Evolutionary conservation across 495 filamentous ascomycete genomes (phyloP), one percentile per base, ranked within the genome.

Genomic region (Penicillium coprophilum): DNA sequence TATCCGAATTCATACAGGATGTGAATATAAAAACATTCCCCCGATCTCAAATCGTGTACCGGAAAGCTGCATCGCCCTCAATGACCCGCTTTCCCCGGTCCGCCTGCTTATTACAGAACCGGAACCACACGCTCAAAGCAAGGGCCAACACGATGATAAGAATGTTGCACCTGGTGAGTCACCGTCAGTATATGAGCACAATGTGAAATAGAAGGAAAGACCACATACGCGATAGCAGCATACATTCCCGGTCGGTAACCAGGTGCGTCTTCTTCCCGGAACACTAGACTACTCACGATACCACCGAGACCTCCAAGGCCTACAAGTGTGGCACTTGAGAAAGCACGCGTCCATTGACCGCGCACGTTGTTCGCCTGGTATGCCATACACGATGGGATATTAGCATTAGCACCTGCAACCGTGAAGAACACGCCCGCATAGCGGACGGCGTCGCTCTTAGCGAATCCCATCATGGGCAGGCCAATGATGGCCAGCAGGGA

Each of bases 361-460:
- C 82, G 82, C 61, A 87, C 77, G 56, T 87, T 87, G 65, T 86
- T 87, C 8, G 82, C 79, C 63, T 88, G 85, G 62, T 85, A 87
- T 0, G 83, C 77, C 77, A 88, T 70, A 6, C 71, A 69, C 3
- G 71, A 54, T n/a, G 75, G 85, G 34, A 86, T 78, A 63, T 86
- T 87, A 15, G 83, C 75, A 67, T 87, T 88, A 44, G 76, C 75
- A 13, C 80, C 80, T 4, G 80, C 80, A 1, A 82, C 83, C 31
- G 78, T 76, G 34, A 88, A 68, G 73, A 88, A 89, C 21, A 85
- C 80, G 36, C 85, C 85, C 49, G 85, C 80, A 65, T 87, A 88
- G 31, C 81, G 81, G 8, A 76, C 78, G 10, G 71, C 77, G 20
- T 75, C 59, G 55, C 71, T 75, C 12, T 62, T 54, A 30, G 73